Evolutionary conservation across 352 stramenopile species (phyloP).

Genomic region (Pythium brassicae): DNA sequence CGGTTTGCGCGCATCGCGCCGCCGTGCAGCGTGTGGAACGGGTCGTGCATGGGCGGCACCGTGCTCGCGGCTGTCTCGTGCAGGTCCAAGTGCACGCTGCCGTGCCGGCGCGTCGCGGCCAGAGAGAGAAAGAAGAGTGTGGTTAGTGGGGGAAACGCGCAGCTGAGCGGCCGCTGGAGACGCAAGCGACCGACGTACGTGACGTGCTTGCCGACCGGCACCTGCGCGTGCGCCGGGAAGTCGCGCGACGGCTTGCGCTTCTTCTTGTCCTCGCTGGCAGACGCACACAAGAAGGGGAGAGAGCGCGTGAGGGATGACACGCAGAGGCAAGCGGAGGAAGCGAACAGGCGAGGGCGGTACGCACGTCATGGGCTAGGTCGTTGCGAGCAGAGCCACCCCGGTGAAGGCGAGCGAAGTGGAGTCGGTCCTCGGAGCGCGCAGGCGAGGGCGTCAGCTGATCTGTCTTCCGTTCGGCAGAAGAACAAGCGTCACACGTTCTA

Average conservation of each 20-base stretch:
- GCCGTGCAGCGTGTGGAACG: slow-evolving; percentile 71
- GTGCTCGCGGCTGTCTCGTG: slow-evolving; percentile 29
- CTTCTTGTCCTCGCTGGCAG: slow-evolving; percentile 68
- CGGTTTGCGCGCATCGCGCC: too few species aligned
- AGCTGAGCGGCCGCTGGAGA: too few species aligned
- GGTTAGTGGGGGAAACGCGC: background rate
- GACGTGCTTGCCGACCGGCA: slow-evolving; percentile 54
- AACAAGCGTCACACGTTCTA: too few species aligned
- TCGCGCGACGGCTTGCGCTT: slow-evolving; percentile 82
- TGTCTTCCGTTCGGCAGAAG: too few species aligned
- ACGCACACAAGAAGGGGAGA: background rate
- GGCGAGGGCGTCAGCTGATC: too few species aligned
- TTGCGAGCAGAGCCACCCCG: too few species aligned
- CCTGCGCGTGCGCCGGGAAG: slow-evolving; percentile 67
- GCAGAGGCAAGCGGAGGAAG: too few species aligned
- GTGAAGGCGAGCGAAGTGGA: too few species aligned
- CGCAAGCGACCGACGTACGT: slow-evolving; percentile 25
- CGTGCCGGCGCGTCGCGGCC: too few species aligned
- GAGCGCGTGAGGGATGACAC: background rate
- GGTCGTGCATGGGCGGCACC: slow-evolving; percentile 73
- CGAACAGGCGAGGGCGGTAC: too few species aligned
- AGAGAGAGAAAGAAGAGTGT: background rate
- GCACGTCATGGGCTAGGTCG: too few species aligned
- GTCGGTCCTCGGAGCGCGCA: too few species aligned
- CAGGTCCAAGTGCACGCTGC: slow-evolving; percentile 48